Base-by-base conservation (phyloP, 1,284 basidiomycete genomes). In the Phlebopus sp. region DNA sequence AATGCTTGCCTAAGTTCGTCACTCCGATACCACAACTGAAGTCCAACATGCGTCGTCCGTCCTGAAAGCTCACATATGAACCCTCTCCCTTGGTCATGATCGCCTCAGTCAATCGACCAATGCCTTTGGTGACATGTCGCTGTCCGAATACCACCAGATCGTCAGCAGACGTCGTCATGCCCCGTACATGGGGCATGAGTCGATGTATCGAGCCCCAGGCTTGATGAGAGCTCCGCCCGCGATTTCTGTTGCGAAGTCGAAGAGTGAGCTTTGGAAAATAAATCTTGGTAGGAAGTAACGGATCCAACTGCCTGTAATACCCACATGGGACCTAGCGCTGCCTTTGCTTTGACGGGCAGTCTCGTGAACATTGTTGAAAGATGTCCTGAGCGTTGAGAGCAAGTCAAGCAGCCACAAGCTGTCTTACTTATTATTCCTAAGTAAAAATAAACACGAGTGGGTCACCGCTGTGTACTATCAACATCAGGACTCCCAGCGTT, bases 1-100 rank as follows among this genome's bases (percentile, higher is more conserved):
- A 31, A 10, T 34, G 66, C 75, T 51, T 44, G 88, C 87, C 88
- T 25, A 92, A 73, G 61, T 79, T 83, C 0, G 87, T 90, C 1
- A 93, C 86, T 32, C 86, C 90, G 58, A 94, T 95, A 19, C 92
- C 92, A 59, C 79, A 81, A 4, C 89, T 93, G 59, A 94, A 94
- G 68, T 94, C 92, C 42, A 95, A 76, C 61, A 89, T 62, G 57
- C 72, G 75, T 48, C 79, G 76, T 5, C 90, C 92, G 55, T 91
- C 84, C 37, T 82, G 74, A 50, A 86, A 79, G 30, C 72, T 73
- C 48, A 92, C 81, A 60, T 85, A 89, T 2, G 88, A 83, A 10
- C 92, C 92, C 58, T 84, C 74, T 34, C 86, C 92, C 58, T 83
- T 86, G 46, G 76, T 73, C 69, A 95, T 84, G 47, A 95, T 76